These are phyloP conservation scores for Aspergillus aculeatus DNA, from an alignment of 2,329 filamentous ascomycete genomes.

Conservation along the genomic window DNA sequence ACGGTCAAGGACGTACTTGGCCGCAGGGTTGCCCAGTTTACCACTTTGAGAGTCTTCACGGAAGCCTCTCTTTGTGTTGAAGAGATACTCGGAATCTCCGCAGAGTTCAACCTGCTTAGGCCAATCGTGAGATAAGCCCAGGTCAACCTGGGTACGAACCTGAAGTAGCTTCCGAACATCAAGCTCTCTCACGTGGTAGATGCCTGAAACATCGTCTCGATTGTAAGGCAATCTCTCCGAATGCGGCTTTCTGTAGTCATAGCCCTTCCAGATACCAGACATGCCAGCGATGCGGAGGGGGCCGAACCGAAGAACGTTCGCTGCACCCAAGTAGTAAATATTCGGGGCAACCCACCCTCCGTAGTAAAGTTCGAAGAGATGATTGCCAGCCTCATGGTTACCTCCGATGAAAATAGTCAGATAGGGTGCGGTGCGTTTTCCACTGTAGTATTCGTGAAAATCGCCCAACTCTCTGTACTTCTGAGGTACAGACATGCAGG, in stretches of 20 bases:
- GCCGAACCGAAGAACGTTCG: conserved; percentile 81
- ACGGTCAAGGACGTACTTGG: conserved; percentile 75
- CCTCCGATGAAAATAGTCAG: conserved; percentile 90
- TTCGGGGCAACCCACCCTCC: conserved; percentile 96
- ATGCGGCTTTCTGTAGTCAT: conserved; percentile 81
- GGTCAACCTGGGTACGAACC: conserved; percentile 80
- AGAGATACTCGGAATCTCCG: conserved; percentile 69
- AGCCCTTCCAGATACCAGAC: conserved; percentile 92
- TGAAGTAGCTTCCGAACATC: conserved; percentile 89
- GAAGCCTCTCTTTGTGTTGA: conserved; percentile 72
- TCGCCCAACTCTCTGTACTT: conserved; percentile 89
- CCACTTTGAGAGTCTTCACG: conserved; percentile 72
- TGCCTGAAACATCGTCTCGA: conserved; percentile 69
- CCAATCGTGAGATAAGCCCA: conserved; percentile 96
- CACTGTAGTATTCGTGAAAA: conserved; percentile 92
- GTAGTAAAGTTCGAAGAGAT: conserved; percentile 90
- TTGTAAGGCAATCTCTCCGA: conserved; percentile 84
- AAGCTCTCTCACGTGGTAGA: conserved; percentile 87
- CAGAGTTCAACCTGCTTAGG: conserved; percentile 76
- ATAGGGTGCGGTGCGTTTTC: conserved; percentile 72
- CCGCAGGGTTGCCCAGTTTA: conserved; percentile 75
- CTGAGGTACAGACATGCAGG: conserved; percentile 80
- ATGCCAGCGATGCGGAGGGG: conserved; percentile 84
- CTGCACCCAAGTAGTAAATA: conserved; percentile 94
- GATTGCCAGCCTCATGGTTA: conserved; percentile 90